Evolutionary conservation across 2,329 filamentous ascomycete species (phyloP).

Genomic region (Aureobasidium namibiae): DNA sequence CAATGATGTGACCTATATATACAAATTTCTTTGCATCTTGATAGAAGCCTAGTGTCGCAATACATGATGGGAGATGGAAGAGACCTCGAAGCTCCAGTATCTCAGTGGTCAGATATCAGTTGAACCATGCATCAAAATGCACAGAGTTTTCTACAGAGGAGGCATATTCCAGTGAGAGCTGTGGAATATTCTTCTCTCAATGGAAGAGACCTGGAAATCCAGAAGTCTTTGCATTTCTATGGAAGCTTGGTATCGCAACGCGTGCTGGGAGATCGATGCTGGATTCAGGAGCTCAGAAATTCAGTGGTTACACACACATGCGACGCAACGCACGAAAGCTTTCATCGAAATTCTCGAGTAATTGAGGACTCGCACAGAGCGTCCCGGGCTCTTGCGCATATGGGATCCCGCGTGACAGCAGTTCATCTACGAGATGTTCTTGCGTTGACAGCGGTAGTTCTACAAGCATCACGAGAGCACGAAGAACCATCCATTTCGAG

Average conservation of each 20-base stretch:
- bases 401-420: no score
- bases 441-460: not conserved
- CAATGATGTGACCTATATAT: not conserved
- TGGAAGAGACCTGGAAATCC: not conserved
- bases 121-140: not conserved
- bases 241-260: not conserved
- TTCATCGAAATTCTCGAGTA: no score
- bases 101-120: not conserved
- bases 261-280: no score
- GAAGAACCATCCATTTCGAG: not conserved
- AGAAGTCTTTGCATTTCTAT: not conserved
- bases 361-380: no score
- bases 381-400: no score
- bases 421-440: not conserved
- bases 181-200: not conserved
- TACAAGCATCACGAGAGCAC: not conserved
- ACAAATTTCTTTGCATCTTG: not conserved
- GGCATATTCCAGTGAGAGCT: not conserved
- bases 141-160: not conserved
- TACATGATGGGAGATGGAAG: not conserved
- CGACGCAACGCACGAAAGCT: no score
- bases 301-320: no score
- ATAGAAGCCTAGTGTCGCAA: not conserved
- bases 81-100: not conserved
- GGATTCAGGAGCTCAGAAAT: no score